Base-by-base conservation (phyloP, 495 filamentous ascomycete species). In the Neurospora tetrasperma region DNA sequence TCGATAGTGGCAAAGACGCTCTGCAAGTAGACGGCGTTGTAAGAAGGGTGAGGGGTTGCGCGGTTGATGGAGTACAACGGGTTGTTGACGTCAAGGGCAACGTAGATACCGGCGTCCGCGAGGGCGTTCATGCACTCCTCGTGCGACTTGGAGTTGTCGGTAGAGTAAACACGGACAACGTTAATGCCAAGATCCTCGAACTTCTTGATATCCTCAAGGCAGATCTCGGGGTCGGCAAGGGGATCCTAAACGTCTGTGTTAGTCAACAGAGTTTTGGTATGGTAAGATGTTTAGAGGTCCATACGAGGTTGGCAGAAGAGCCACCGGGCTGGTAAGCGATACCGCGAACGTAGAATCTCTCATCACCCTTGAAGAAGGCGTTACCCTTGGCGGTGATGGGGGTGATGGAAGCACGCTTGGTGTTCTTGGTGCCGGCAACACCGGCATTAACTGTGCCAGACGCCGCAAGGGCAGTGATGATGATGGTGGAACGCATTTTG, bases 321-420 rank as follows among this genome's bases (percentile, higher is more conserved):
- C 95, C 96, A 76, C 95, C 94, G 72, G 94, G 94, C 82, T 97
- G 94, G 83, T 97, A 98, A 85, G 97, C 96, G 76, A 99, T 90
- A 80, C 96, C 96, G 71, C 94, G 93, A 71, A 99, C 89, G 83
- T 97, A 98, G 89, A 97, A 99, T 75, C 96, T 89, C 40, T 90
- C 80, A 71, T 88, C 81, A 72, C 93, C 94, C 78, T 91, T 86
- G 85, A 94, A 98, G 88, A 98, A 97, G 74, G 96, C 93, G 74
- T 84, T 85, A 62, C 83, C 83, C 23, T 77, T 84, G 42, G 77
- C 76, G 10, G 83, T 84, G 75, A 85, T 81, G 71, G 83, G 82
- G 35, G 80, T 76, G 73, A 83, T 41, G 54, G 76, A 74, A 59
- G 76, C 74, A 84, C 76, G 88, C 85, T 84, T 87, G 85, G 80